Evolutionary conservation across 495 filamentous ascomycete species (phyloP), one percentile per base, ranked within the genome.

Genomic region (Aspergillus incahuasiensis): DNA sequence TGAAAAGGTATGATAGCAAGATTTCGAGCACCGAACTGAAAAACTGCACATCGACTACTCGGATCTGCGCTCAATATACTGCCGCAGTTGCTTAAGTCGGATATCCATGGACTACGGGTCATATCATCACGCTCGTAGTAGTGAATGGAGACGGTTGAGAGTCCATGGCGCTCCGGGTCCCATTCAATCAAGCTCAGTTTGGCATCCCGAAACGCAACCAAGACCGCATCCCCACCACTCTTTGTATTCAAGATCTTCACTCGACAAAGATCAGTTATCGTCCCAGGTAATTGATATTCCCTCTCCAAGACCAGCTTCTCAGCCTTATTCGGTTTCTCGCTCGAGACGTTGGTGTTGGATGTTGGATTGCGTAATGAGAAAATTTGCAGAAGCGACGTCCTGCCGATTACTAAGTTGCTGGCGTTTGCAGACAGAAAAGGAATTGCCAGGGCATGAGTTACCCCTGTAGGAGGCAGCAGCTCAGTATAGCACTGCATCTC

Each of bases 71-170:
- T 86, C 59, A 99, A 77, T 54, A 89, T 86, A 64, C 86, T 95
- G 62, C 81, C 79, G 71, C 82, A 86, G 45, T 82, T 75, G 62
- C 80, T 81, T 55, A 91, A 66, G 42, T 86, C 83, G 20, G 84
- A 82, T 30, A 82, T 80, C 87, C 85, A 97, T 18, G 86, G 91
- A 62, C 79, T 86, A 28, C 82, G 79, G 54, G 81, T 81, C 56
- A 91, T 75, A 62, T 96, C 91, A 64, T 97, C 92, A 66, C 91
- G 83, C 68, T 99, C 94, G 67, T 97, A 99, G 74, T 92, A 96
- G 74, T 99, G 94, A 60, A 99, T 91, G 24, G 91, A 96, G 54
- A 92, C 83, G 13, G 94, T 99, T 24, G 82, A 82, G 49, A 97
- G 82, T 21, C 80, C 79, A 65, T 89, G 76, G 38, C 81, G 81